Evolutionary conservation across 2,329 filamentous ascomycete genomes (phyloP), one percentile per base, ranked within the genome.

Genomic region (Nakataea oryzae): DNA sequence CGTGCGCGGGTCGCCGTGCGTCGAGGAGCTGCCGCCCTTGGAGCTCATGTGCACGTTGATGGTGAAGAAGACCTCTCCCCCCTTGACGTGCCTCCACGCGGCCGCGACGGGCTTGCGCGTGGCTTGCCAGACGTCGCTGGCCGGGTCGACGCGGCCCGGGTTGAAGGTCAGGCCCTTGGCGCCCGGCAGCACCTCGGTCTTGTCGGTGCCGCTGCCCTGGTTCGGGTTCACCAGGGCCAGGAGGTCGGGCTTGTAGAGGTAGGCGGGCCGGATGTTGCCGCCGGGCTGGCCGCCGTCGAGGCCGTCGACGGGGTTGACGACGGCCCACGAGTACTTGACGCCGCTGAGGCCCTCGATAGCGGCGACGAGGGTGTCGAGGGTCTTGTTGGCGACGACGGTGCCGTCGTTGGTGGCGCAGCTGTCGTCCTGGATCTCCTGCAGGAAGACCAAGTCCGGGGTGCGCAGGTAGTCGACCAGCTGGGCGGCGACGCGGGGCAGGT

Each of bases 401-500:
- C 81, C 86, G 66, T 89, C 80, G 70, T 89, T 79, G 14, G 79
- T 82, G 2, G 79, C 71, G 17, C 87, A 87, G 54, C 78, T 81
- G 75, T 86, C 78, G 69, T 90, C 88, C 72, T 90, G 88, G 57
- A 90, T 76, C 72, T 90, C 88, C 70, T 90, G 87, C 3, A 91
- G 68, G 69, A 89, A 88, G 63, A 91, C 69, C 6, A 90, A 70
- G 69, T 87, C 85, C 0, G 88, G 88, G 0, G 80, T 81, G 63
- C 78, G 79, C 65, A 90, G 74, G 72, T 85, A 86, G 65, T 82
- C 74, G 61, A 85, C 84, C 65, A 91, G 87, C 67, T 90, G 86
- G 11, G 76, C 73, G 2, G 86, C 83, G n/a, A 90, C 78, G 14
- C 72, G 73, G n/a, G 78, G 73, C 28, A 89, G 74, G 65, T 85